Evolutionary conservation across 2,329 filamentous ascomycete genomes (phyloP).

Genomic region (Cercospora brassicicola): DNA sequence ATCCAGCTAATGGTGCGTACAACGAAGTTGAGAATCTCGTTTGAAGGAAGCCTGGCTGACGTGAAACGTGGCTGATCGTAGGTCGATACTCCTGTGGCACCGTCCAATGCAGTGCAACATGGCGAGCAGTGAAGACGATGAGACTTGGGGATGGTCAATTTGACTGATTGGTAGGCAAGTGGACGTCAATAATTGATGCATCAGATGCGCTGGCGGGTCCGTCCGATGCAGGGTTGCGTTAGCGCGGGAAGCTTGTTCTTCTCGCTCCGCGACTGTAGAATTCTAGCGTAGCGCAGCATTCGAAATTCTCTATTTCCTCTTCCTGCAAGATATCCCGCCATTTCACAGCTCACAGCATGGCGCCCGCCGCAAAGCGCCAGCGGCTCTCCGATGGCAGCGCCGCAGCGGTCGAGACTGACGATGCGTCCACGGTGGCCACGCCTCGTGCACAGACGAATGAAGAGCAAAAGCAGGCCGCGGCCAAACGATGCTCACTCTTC

Average conservation of each 20-base stretch:
- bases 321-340: background rate
- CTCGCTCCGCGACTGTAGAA: background rate
- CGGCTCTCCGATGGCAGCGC: slow-evolving; percentile 34
- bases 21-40: background rate
- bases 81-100: background rate
- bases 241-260: background rate
- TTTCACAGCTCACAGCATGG: slow-evolving; percentile 26
- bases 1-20: slow-evolving; percentile 47
- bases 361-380: slow-evolving; percentile 37
- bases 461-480: slow-evolving; percentile 24
- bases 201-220: background rate
- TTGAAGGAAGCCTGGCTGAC: background rate
- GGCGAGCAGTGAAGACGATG: background rate
- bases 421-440: background rate
- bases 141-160: background rate
- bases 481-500: slow-evolving; percentile 64
- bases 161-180: background rate
- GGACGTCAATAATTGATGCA: background rate
- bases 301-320: background rate
- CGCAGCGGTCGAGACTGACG: slow-evolving; percentile 18
- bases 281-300: background rate
- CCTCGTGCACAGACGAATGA: background rate
- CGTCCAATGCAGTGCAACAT: background rate
- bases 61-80: background rate
- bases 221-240: background rate